Percentiles rank a stretch among this genome's conserved stretches.
Conservation (phyloP, 1,139 yeast genomes). For the Yamadazyma aaseri region DNA sequence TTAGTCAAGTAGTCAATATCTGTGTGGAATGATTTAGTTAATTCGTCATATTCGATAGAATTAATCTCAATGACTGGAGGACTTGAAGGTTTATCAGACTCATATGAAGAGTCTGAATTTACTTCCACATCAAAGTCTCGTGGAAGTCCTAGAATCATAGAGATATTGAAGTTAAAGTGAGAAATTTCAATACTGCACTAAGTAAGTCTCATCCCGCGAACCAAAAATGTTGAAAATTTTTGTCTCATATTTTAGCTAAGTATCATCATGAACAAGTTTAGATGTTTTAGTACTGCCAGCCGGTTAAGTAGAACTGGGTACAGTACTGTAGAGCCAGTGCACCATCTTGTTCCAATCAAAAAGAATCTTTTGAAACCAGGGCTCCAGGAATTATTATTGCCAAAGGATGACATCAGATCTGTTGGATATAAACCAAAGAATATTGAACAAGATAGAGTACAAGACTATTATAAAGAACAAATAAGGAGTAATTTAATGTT, state of each 20-base stretch:
- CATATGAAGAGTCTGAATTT: conserved; percentile 8
- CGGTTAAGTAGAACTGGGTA: conserved; percentile 60
- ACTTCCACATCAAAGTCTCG: conserved; percentile 21
- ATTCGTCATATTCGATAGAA: conserved; percentile 2
- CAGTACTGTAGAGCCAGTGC: conserved; percentile 86
- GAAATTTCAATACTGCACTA: conserved; percentile 6
- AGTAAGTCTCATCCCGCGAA: conserved; percentile 11
- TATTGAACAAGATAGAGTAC: conserved; percentile 76
- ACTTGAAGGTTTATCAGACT: not conserved
- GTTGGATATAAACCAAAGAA: conserved; percentile 74
- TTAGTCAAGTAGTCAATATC: conserved; percentile 10
- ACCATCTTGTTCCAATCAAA: conserved; percentile 75
- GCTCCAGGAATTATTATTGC: conserved; percentile 62
- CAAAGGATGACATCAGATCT: conserved; percentile 70
- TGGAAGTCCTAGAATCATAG: conserved; percentile 30
- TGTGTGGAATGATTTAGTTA: conserved; percentile 4
- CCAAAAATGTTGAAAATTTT: conserved; percentile 9
- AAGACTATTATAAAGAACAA: conserved; percentile 72
- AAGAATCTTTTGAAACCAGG: conserved; percentile 70
- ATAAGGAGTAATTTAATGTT: conserved; percentile 75
- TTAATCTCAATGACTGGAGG: conserved; percentile 4
- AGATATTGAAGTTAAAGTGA: not conserved
- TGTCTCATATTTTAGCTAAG: not conserved
- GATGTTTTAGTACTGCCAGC: conserved; percentile 15
- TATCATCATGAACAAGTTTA: conserved; percentile 12